Base-by-base conservation (phyloP, 192 early-diverging fungal species). In the Gamsiella multidivaricata region DNA sequence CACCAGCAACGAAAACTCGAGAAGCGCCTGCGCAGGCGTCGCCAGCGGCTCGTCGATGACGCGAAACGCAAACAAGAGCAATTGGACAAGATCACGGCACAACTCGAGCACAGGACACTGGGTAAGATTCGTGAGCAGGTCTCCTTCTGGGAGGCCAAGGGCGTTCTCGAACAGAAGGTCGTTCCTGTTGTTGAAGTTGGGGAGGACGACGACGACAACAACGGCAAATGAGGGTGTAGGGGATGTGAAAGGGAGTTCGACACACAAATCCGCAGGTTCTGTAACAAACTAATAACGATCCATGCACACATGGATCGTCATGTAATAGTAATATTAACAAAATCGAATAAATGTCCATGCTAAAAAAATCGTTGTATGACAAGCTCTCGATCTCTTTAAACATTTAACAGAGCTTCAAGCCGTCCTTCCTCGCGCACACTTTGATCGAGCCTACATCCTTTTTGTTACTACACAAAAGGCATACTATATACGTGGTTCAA, bases 41-140 rank as follows among this genome's bases (percentile, higher is more conserved):
- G 58, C 39, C 33, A 54, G 25, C 42, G 61, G 14, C n/a, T n/a
- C n/a, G 73, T 76, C 28, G 73, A 76, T 20, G 73, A 76, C n/a
- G 64, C 65, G 0, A 46, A 76, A 49, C 64, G 73, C 9, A 76
- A 76, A 18, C 65, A 76, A 34, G 72, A 75, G 28, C 72, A 75
- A 31, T 20, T 78, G 32, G 73, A 68, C 20, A 45, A 49, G 33
- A 67, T 78, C 65, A 67, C 56, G 34, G 73, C 52, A 12, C 65
- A 68, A 14, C 37, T 78, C 11, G 29, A 69, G 22, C 45, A 62
- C 1, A 60, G n/a, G 25, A 17, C 50, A 0, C 43, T 75, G 22
- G 72, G 73, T 47, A 69, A 69, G 54, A 69, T 78, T 32, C 54
- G 65, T 6, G 32, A 69, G 34, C 65, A 69, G 8, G 65, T 78